Base-by-base conservation (phyloP, 805 yeast genomes). In the Saturnispora sanitii region DNA sequence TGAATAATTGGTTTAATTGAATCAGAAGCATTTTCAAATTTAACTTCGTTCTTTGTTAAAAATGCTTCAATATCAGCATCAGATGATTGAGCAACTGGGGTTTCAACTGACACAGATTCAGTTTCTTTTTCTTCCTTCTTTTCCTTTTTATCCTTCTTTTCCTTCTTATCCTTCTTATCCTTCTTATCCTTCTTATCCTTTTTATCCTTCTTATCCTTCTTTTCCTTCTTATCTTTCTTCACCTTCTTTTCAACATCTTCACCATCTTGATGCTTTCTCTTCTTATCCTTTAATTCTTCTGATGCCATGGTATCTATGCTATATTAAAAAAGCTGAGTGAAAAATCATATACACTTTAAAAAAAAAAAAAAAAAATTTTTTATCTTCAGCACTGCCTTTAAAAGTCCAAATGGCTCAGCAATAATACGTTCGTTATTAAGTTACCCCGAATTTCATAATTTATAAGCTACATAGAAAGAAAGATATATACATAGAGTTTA, bases 1-100 rank as follows among this genome's bases (percentile, higher is more conserved):
- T 79, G 60, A 40, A 90, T 60, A 19, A 80, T 62, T 8, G 97
- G 97, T 46, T 78, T 71, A 38, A 82, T 57, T 16, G 67, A 58
- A n/a, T 63, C 52, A 28, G 66, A 57, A 8, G 47, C 77, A 55
- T 84, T 94, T 48, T 84, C 94, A 38, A 88, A 73, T 13, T 81
- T 70, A 37, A 87, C 88, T 49, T 82, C 90, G 59, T 88, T 84
- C 21, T 71, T 76, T 40, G 67, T 59, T 48, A 79, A 67, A 56
- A 82, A 92, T 6, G 65, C 61, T 36, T 75, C 79, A 42, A 82
- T 64, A 7, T 78, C 85, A 6, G 70, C 55, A 48, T 72, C 73
- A 5, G 80, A 58, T 12, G 46, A 32, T 8, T 37, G 28, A 17
- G 37, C 37, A 12, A 33, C 38, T 29, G 18, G 23, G n/a, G 29